These are phyloP conservation scores for Halteria grandinella DNA, from an alignment of 73 alveolate genomes.

Conservation along the genomic window DNA sequence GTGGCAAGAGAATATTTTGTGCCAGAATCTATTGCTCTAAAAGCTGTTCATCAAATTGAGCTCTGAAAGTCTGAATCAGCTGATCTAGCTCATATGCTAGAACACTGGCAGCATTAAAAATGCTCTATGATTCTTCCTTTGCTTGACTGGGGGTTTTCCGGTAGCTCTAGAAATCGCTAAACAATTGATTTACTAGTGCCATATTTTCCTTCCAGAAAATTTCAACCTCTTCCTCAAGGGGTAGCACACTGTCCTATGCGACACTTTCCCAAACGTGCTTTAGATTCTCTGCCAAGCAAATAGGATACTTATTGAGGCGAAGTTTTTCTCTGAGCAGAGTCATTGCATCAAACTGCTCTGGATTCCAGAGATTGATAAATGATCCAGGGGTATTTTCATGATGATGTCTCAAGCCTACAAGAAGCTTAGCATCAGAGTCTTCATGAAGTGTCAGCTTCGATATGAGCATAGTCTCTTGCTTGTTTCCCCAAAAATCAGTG, in stretches of 20 bases:
- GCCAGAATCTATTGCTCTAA: not conserved
- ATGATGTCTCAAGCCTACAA: not conserved
- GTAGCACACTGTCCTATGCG: not conserved
- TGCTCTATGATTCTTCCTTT: not conserved
- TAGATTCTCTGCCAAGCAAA: not conserved
- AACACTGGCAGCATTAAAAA: not conserved
- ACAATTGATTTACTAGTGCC: not conserved
- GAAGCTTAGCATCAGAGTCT: not conserved
- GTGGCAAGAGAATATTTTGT: not conserved
- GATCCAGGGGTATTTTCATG: not conserved
- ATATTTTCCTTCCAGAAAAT: not conserved
- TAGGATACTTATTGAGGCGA: not conserved
- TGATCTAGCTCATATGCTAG: not conserved
- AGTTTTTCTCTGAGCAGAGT: not conserved
- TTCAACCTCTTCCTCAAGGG: not conserved
- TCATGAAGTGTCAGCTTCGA: not conserved
- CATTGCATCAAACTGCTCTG: not conserved
- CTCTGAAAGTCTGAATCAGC: slow-evolving; percentile 3
- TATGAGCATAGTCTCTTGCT: not conserved
- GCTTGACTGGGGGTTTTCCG: not conserved
- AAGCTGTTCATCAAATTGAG: too few relatives aligned
- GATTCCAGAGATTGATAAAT: not conserved
- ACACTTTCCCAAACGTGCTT: not conserved
- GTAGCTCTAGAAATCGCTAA: not conserved
- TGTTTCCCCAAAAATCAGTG: not conserved